Conservation (phyloP, 139 green algal genomes). For the Micractinium sp. region DNA sequence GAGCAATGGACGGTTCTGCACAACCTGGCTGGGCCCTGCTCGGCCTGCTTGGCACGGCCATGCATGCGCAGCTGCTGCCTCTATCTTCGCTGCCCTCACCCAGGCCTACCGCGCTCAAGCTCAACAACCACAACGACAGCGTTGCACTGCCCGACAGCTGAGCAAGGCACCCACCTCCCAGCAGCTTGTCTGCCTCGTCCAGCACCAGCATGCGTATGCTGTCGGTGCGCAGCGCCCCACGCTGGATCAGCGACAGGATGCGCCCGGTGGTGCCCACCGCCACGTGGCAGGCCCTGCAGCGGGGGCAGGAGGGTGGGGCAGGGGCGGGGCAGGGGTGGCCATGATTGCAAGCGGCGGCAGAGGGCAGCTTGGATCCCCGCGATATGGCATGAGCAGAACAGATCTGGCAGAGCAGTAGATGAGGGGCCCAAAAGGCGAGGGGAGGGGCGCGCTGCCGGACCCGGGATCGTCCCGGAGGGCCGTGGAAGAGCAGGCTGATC, state of each 20-base stretch:
- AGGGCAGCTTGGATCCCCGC: background rate
- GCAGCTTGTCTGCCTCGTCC: conserved; percentile 85
- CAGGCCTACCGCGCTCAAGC: too few species aligned
- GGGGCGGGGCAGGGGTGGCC: background rate
- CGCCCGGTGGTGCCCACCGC: conserved; percentile 83
- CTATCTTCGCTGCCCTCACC: too few species aligned
- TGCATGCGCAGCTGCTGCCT: background rate
- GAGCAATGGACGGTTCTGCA: too few species aligned
- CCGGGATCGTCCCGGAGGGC: too few species aligned
- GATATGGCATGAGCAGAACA: too few species aligned
- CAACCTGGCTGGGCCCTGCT: too few species aligned
- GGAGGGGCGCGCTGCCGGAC: too few species aligned
- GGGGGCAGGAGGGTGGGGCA: background rate
- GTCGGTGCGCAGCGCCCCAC: conserved; percentile 38
- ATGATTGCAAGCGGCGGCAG: background rate
- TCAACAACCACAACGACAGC: background rate
- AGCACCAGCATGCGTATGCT: conserved; percentile 69
- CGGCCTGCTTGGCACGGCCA: too few species aligned
- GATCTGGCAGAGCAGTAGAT: too few species aligned
- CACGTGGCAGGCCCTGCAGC: conserved; percentile 68
- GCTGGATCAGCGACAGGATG: conserved; percentile 65
- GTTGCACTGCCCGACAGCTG: background rate
- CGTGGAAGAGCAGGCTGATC: too few species aligned
- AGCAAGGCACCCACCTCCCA: conserved; percentile 47
- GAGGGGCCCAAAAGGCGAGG: too few species aligned